phyloP scores from a whole-genome alignment of 179 eudicot species.

The Heliamphora pulchella region DNA sequence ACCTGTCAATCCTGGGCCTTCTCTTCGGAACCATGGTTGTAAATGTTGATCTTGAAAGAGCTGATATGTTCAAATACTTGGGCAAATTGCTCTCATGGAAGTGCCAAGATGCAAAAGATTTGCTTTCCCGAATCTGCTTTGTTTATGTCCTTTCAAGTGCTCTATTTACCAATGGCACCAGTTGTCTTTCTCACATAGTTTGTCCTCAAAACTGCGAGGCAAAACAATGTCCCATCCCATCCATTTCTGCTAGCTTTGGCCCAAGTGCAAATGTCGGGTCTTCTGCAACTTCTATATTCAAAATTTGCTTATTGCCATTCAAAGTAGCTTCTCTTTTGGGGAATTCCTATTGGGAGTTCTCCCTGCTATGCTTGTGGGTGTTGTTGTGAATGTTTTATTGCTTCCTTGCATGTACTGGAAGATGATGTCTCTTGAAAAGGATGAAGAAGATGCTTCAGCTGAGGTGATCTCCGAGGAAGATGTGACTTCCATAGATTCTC shows the following conservation, averaged over 20 bases:
- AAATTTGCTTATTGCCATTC: background rate
- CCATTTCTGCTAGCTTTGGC: slow-evolving; percentile 72
- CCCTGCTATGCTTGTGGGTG: background rate
- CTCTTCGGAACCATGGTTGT: background rate
- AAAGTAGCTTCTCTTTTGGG: background rate
- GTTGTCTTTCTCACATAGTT: slow-evolving; percentile 59
- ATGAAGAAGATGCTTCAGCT: background rate
- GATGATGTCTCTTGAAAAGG: slow-evolving; percentile 42
- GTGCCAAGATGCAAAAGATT: slow-evolving; percentile 23
- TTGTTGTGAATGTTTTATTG: background rate
- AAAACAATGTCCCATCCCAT: slow-evolving; percentile 54
- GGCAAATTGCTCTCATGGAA: slow-evolving; percentile 52
- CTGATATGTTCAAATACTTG: slow-evolving; percentile 58
- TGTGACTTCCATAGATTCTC: slow-evolving; percentile 53
- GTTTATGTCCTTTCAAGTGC: slow-evolving; percentile 34
- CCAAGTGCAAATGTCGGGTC: slow-evolving; percentile 73
- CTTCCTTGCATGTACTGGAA: slow-evolving; percentile 26
- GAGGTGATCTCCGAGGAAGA: background rate
- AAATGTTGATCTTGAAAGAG: slow-evolving; percentile 40
- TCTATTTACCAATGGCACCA: slow-evolving; percentile 31
- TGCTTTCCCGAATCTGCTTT: slow-evolving; percentile 50
- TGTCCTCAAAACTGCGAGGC: slow-evolving; percentile 46
- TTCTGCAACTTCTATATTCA: slow-evolving; percentile 45
- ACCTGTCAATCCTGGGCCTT: slow-evolving; percentile 67
- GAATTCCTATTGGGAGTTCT: background rate